Conservation (phyloP, 768 basidiomycete genomes). For the Inosperma sp. region DNA sequence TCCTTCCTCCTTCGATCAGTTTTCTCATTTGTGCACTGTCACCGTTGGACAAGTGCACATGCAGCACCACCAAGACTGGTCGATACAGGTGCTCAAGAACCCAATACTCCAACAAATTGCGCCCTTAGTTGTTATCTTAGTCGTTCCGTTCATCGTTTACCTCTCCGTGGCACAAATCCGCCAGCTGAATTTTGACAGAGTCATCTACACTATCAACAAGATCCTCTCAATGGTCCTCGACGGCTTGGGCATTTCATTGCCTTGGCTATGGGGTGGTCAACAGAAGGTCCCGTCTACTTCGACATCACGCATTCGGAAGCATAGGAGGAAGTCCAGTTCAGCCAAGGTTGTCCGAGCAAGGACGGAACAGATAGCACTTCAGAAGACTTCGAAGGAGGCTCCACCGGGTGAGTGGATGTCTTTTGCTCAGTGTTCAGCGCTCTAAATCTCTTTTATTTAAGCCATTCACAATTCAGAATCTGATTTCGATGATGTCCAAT, state of each 20-base stretch:
- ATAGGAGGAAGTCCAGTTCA: constrained; percentile 41
- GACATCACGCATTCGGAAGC: constrained; percentile 35
- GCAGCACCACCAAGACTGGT: constrained; percentile 43
- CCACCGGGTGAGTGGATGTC: constrained; percentile 9
- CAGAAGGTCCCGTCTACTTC: constrained; percentile 11
- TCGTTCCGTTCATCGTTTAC: constrained; percentile 51
- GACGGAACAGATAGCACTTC: constrained; percentile 52
- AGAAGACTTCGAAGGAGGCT: constrained; percentile 30
- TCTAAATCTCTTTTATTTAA: background rate
- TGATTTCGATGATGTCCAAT: constrained; percentile 37
- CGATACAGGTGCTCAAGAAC: constrained; percentile 37
- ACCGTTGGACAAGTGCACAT: too few species aligned
- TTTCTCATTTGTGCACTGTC: constrained; percentile 12
- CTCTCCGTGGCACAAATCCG: constrained; percentile 31
- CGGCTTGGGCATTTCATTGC: constrained; percentile 46
- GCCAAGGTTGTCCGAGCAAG: constrained; percentile 39
- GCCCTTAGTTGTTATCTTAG: constrained; percentile 51
- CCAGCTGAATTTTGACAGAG: constrained; percentile 21
- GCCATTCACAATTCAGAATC: constrained; percentile 11
- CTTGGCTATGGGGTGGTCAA: constrained; percentile 58
- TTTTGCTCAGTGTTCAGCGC: background rate
- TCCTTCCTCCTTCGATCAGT: constrained; percentile 1
- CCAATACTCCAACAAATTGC: constrained; percentile 50
- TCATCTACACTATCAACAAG: constrained; percentile 25
- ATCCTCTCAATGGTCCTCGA: constrained; percentile 53